Conservation (phyloP, 176 grass and related monocot species). For the Lolium multiflorum region DNA sequence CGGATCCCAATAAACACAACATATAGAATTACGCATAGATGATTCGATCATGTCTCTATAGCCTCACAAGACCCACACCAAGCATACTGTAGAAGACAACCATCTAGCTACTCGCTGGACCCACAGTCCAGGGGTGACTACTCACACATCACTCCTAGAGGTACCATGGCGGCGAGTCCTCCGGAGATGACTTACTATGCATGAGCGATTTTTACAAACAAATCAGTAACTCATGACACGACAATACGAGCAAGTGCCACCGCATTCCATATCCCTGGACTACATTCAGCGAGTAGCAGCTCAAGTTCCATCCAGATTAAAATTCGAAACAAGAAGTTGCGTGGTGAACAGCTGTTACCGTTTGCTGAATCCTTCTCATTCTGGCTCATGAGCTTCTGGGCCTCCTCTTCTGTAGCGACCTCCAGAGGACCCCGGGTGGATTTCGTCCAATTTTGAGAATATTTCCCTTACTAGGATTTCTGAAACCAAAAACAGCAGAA, state of each 20-base stretch:
- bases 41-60: no score
- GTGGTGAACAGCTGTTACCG: constrained; percentile 51
- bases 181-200: background rate
- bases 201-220: background rate
- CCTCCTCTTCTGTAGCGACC: constrained; percentile 82
- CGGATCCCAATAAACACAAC: no score
- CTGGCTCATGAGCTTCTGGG: constrained; percentile 74
- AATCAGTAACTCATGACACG: background rate
- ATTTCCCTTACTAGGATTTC: no score
- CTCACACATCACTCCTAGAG: no score
- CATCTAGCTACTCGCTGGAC: no score
- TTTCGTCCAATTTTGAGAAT: no score
- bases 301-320: background rate
- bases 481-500: no score
- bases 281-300: background rate
- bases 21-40: no score
- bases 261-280: background rate
- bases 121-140: no score
- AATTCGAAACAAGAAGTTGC: background rate
- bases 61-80: no score
- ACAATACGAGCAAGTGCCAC: background rate
- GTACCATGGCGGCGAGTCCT: no score
- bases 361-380: constrained; percentile 81
- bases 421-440: constrained; percentile 73
- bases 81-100: no score